Evolutionary conservation across 2,329 filamentous ascomycete species (phyloP).

Genomic region (Esteya vermicola): DNA sequence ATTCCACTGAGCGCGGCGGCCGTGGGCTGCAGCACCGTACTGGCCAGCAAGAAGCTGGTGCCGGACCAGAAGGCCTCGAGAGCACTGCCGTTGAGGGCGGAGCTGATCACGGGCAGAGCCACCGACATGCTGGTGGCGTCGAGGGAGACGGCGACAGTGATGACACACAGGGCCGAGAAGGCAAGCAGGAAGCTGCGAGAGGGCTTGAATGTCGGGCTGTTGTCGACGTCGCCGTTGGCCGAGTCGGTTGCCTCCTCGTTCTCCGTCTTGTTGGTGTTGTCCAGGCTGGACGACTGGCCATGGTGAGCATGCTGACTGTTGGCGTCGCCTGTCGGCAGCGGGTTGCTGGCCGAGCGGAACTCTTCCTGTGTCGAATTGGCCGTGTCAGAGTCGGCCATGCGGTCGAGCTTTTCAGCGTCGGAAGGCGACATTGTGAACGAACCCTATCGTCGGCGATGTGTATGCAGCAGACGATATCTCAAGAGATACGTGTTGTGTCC

Average conservation of each 20-base stretch:
- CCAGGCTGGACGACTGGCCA: neutral
- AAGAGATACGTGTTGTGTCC: too few relatives aligned
- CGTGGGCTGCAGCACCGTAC: conserved; percentile 41
- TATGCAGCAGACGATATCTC: too few relatives aligned
- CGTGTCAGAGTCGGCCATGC: conserved; percentile 1
- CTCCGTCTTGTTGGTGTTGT: neutral
- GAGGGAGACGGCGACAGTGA: conserved; percentile 48
- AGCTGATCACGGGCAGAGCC: conserved; percentile 37
- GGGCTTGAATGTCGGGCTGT: conserved; percentile 16
- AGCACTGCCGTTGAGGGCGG: conserved; percentile 33
- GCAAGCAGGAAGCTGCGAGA: conserved; percentile 27
- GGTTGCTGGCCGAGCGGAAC: too few relatives aligned
- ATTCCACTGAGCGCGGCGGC: conserved; percentile 14
- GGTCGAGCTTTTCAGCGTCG: neutral
- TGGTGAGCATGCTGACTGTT: too few relatives aligned
- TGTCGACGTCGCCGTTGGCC: too few relatives aligned
- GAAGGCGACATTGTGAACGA: too few relatives aligned
- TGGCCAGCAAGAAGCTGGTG: conserved; percentile 54
- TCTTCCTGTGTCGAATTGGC: neutral
- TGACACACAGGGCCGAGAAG: conserved; percentile 34
- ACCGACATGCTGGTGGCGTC: conserved; percentile 53
- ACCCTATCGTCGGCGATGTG: too few relatives aligned
- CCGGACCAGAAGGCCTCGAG: conserved; percentile 58
- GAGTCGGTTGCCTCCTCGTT: too few relatives aligned
- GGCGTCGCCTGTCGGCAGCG: too few relatives aligned